Evolutionary conservation across 345 rosid species (phyloP), one percentile per base, ranked within the genome.

Genomic region (Psidium friedrichsthalianum): DNA sequence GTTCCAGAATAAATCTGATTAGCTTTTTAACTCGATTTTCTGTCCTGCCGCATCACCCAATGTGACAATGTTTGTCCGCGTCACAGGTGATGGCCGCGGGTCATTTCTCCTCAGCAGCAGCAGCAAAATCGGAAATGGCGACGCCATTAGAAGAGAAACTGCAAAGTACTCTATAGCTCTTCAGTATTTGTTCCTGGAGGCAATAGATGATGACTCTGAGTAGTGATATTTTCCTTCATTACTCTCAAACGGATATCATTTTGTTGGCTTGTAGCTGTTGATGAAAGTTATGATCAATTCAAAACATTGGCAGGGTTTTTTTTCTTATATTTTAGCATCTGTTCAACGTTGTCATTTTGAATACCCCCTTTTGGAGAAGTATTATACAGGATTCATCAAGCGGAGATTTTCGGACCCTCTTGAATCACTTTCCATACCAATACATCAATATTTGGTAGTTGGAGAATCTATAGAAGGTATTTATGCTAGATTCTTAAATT

Each of bases 31-130:
- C n/a, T 84, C 21, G 32, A 9, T 18, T 18, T 20, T 69, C 29
- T 57, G 78, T 56, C 59, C 3, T 0, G 36, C 54, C 2, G 11
- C 80, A 58, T 59, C 1, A 11, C 32, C 85, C 56, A 24, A 32
- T 83, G 5, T 56, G 16, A 2, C 8, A n/a, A 42, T 44, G 11
- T 40, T 8, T 85, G 1, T 86, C 76, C 78, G 15, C 51, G n/a
- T 57, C 85, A 61, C 89, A 95, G 98, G 95, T 85, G 91, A 91
- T 90, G 97, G 95, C 51, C 83, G 82, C 1, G 96, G 97, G 85
- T 94, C 94, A 7, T 97, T 91, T 92, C 89, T 90, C 51, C 84
- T 97, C 86, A 93, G 82, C 88, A 88, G 88, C 85, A 88, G 87
- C 80, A 85, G 80, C 52, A 57, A 84, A 61, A 83, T 88, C 12